Base-by-base conservation (phyloP, 164 flowering plant species). In the Vitis vinifera region DNA sequence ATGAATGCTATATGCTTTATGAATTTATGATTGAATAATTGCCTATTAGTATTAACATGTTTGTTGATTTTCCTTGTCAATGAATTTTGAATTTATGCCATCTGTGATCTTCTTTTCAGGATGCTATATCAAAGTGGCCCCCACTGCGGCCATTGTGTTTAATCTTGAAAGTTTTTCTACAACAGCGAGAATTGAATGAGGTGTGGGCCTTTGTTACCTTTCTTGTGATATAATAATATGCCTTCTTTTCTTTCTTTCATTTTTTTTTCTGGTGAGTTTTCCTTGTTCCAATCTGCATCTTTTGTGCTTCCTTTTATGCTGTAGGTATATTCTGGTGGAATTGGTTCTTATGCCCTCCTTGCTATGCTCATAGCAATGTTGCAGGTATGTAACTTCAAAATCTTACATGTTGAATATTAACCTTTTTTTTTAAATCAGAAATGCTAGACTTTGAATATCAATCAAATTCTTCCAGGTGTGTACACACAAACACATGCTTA, bases 131-230 rank as follows among this genome's bases (percentile, higher is more conserved):
- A 29, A 89, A 77, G 77, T 83, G 88, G 75, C 98, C 97, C 61
- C 92, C 97, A 8, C 55, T 91, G 58, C 84, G 92, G 64, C 99
- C 99, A 56, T 81, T 95, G 75, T 95, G 94, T 81, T 83, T 95
- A 85, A 93, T 93, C 66, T 75, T 95, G 81, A 95, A 95, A 85
- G 85, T 95, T 51, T 95, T 95, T 80, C 82, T 95, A 57, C 99
- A 91, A 65, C 99, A 95, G 69, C 90, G 99, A 76, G 99, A 90
- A 78, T 75, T 95, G 62, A 95, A 95, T 80, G 99, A 95, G 97
- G 99, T 95, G 31, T 62, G 59, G 19, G 11, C 31, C 62, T 56
- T 59, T 66, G 9, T 11, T 50, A 3, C 19, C 44, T 37, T 37
- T 37, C 44, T 37, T 37, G 44, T 37, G 8, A 37, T 37, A 6